phyloP scores from a whole-genome alignment of 805 yeast species.

The Lachancea thermotolerans region DNA sequence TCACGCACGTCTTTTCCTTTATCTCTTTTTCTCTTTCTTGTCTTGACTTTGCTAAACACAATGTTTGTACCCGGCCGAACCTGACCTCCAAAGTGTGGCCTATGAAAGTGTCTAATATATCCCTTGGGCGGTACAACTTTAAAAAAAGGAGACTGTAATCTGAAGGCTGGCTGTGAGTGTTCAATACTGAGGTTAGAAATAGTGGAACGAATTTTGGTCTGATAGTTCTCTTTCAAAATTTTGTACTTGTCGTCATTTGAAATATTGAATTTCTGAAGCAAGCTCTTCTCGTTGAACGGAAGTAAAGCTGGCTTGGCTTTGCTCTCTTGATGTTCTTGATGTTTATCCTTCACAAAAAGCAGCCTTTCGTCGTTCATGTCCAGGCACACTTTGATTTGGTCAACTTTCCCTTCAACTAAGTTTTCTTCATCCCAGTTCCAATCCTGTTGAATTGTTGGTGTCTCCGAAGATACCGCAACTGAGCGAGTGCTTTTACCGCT shows the following conservation, averaged over 20 bases:
- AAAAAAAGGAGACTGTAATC: slow-evolving; percentile 86
- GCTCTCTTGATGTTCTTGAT: slow-evolving; percentile 6
- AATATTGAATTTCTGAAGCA: slow-evolving; percentile 63
- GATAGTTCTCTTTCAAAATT: slow-evolving; percentile 74
- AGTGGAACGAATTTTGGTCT: slow-evolving; percentile 85
- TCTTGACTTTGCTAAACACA: slow-evolving; percentile 65
- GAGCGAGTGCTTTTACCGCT: not conserved
- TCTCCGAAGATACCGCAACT: not conserved
- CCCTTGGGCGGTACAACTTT: slow-evolving; percentile 64
- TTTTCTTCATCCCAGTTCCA: slow-evolving; percentile 46
- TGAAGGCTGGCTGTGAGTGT: slow-evolving; percentile 80
- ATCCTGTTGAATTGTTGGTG: slow-evolving; percentile 5
- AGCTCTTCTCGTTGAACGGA: slow-evolving; percentile 48
- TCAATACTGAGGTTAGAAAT: slow-evolving; percentile 87
- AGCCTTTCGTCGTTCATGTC: slow-evolving; percentile 87
- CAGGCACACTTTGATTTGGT: slow-evolving; percentile 33
- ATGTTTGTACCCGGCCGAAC: slow-evolving; percentile 74
- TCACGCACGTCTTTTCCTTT: slow-evolving; percentile 75
- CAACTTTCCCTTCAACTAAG: slow-evolving; percentile 62
- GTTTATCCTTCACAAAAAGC: slow-evolving; percentile 44
- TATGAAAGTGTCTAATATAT: slow-evolving; percentile 71
- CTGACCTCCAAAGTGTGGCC: slow-evolving; percentile 54
- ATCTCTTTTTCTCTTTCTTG: slow-evolving; percentile 83
- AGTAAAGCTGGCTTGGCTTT: slow-evolving; percentile 23
- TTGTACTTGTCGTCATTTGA: slow-evolving; percentile 89